A percentile compares a stretch with the other conserved stretches of the same genome.
phyloP scores from a whole-genome alignment of 345 rosid genomes.

The Toxicodendron radicans region DNA sequence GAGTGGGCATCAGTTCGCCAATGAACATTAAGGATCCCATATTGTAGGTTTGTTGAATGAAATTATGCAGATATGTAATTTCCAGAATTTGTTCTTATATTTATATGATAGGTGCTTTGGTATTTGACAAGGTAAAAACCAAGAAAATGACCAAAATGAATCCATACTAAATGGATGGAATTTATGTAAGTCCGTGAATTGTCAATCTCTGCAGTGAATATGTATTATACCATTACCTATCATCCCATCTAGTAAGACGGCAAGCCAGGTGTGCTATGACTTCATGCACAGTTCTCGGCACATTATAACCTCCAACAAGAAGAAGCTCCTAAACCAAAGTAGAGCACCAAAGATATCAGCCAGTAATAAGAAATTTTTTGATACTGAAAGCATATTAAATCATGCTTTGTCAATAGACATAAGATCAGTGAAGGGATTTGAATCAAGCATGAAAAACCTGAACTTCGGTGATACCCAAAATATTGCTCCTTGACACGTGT shows the following conservation, averaged over 20 bases:
- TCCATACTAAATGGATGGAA: neutral
- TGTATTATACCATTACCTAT: conserved; percentile 52
- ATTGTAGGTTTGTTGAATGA: neutral
- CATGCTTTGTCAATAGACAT: neutral
- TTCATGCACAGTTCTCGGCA: conserved; percentile 87
- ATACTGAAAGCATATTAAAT: neutral
- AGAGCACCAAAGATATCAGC: conserved; percentile 16
- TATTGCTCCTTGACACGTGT: conserved; percentile 47
- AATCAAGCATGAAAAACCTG: conserved; percentile 53
- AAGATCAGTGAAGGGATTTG: conserved; percentile 15
- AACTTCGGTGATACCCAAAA: conserved; percentile 86
- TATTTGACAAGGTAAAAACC: neutral
- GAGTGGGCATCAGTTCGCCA: neutral
- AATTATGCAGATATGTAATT: neutral
- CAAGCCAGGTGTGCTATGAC: conserved; percentile 76
- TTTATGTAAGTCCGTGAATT: neutral
- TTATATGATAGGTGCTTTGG: neutral
- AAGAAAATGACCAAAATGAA: neutral
- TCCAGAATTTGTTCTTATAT: neutral
- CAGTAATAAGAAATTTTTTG: neutral
- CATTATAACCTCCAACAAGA: conserved; percentile 75
- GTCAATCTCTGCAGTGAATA: neutral
- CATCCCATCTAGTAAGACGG: conserved; percentile 94
- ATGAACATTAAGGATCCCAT: neutral
- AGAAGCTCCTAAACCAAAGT: conserved; percentile 68